Conservation (phyloP, 1,284 basidiomycete species). For the Vanrija sp. region DNA sequence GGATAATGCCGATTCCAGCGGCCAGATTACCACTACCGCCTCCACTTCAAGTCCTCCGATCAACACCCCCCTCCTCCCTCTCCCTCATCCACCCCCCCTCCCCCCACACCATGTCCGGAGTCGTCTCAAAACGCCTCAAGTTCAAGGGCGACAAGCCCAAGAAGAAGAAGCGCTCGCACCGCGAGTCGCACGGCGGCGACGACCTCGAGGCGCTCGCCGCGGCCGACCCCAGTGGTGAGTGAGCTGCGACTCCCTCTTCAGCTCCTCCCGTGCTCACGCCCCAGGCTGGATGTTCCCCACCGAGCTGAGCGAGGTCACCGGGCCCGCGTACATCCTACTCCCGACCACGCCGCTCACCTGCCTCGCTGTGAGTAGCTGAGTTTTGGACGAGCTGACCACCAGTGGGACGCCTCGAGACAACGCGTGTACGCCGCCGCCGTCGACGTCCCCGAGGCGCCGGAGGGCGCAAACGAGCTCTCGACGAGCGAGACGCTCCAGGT, state of each 20-base stretch:
- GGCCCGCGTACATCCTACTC: slow-evolving; percentile 49
- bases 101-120: slow-evolving; percentile 14
- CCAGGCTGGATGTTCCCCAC: slow-evolving; percentile 51
- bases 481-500: slow-evolving; percentile 36
- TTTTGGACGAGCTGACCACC: background rate
- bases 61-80: background rate
- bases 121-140: slow-evolving; percentile 48
- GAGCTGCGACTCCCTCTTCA: background rate
- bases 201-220: slow-evolving; percentile 36
- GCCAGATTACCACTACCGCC: too few relatives aligned
- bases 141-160: slow-evolving; percentile 54
- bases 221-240: slow-evolving; percentile 42
- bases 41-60: background rate
- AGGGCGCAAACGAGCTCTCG: slow-evolving; percentile 42
- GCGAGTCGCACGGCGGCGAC: slow-evolving; percentile 25
- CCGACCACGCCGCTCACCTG: slow-evolving; percentile 41
- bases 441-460: slow-evolving; percentile 45
- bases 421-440: slow-evolving; percentile 44
- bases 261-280: background rate
- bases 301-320: slow-evolving; percentile 44
- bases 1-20: too few relatives aligned
- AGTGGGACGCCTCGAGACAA: slow-evolving; percentile 46
- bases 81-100: background rate
- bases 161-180: slow-evolving; percentile 51
- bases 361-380: slow-evolving; percentile 34